These are phyloP conservation scores for Bonia amplexicaulis DNA, from an alignment of 176 grass and related monocot genomes.

Conservation along the genomic window DNA sequence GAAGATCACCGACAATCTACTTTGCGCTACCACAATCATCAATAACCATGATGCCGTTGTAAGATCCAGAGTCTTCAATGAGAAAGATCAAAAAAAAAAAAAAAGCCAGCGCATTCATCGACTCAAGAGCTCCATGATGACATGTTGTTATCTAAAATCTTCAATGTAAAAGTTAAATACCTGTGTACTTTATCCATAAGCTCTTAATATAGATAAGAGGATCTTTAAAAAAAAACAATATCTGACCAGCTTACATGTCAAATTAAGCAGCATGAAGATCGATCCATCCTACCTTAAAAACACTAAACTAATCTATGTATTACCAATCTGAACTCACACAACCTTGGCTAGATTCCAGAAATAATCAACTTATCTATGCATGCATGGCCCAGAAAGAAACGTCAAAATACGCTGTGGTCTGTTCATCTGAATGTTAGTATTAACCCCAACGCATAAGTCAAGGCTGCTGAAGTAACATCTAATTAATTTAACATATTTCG, in stretches of 20 bases:
- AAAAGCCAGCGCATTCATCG: too few relatives aligned
- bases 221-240: not conserved
- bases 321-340: not conserved
- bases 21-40: too few relatives aligned
- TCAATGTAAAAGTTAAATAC: too few relatives aligned
- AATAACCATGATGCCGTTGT: too few relatives aligned
- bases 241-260: not conserved
- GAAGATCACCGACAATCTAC: too few relatives aligned
- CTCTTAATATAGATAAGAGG: too few relatives aligned
- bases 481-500: not conserved
- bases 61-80: too few relatives aligned
- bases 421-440: not conserved
- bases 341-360: not conserved
- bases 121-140: too few relatives aligned
- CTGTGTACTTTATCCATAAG: too few relatives aligned
- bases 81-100: too few relatives aligned
- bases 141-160: too few relatives aligned
- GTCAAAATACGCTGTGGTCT: not conserved
- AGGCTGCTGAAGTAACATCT: not conserved
- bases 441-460: not conserved
- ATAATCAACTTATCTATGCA: not conserved
- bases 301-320: not conserved
- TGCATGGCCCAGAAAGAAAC: not conserved
- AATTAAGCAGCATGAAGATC: not conserved
- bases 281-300: not conserved